These are phyloP conservation scores for Casaregolazyma suthepensis DNA, from an alignment of 1,139 yeast species.

Conservation along the genomic window DNA sequence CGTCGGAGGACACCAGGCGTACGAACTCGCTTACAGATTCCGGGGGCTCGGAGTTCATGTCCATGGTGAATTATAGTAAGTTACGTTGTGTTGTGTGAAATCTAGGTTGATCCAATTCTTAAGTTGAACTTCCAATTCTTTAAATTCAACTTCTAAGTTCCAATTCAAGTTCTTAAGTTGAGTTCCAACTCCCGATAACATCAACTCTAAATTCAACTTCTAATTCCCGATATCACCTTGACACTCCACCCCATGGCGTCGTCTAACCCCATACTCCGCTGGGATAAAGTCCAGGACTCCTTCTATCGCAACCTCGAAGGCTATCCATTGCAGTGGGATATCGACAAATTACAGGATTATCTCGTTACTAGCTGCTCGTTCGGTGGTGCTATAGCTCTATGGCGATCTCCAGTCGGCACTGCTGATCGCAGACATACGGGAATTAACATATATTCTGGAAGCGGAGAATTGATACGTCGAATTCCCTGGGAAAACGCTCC, in stretches of 20 bases:
- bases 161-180: too few relatives aligned
- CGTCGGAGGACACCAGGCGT: slow-evolving; percentile 71
- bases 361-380: slow-evolving; percentile 39
- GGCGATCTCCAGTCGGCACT: slow-evolving; percentile 22
- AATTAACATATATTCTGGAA: slow-evolving; percentile 47
- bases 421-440: slow-evolving; percentile 20
- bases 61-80: background rate
- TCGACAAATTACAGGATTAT: slow-evolving; percentile 27
- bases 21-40: slow-evolving; percentile 31
- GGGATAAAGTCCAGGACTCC: slow-evolving; percentile 34
- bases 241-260: slow-evolving; percentile 13
- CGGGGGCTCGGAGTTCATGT: slow-evolving; percentile 5
- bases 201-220: too few relatives aligned
- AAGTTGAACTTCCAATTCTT: too few relatives aligned
- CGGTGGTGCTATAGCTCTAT: slow-evolving; percentile 43
- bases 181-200: background rate
- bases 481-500: slow-evolving; percentile 45
- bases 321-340: slow-evolving; percentile 32
- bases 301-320: slow-evolving; percentile 34
- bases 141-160: too few relatives aligned
- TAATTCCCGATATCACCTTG: too few relatives aligned
- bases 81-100: too few relatives aligned
- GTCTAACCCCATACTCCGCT: slow-evolving; percentile 24
- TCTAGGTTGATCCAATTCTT: too few relatives aligned
- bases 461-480: slow-evolving; percentile 46